phyloP scores from a whole-genome alignment of 2,329 filamentous ascomycete species.

The Hymenoscyphus fructigenus region DNA sequence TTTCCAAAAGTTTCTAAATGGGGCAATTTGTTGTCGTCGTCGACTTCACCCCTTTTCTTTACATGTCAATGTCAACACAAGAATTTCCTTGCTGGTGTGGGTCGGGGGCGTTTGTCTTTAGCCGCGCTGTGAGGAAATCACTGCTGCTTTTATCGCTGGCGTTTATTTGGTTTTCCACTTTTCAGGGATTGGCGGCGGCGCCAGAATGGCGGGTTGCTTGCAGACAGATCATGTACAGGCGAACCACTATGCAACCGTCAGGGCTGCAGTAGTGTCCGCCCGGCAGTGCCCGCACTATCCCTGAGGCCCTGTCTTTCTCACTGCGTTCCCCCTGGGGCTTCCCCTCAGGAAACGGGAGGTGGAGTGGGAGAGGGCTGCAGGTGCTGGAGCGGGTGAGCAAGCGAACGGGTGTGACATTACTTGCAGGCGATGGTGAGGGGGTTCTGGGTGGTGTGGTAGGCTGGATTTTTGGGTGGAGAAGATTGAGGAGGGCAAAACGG shows the following conservation, averaged over 20 bases:
- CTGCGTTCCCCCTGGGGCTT: background rate
- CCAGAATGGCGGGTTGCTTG: background rate
- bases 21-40: constrained; percentile 30
- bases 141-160: constrained; percentile 14
- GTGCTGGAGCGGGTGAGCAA: background rate
- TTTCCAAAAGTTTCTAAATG: constrained; percentile 24
- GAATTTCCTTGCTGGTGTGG: constrained; percentile 2
- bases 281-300: background rate
- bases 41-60: constrained; percentile 19
- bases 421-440: background rate
- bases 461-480: background rate
- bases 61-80: background rate
- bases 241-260: constrained; percentile 3
- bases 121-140: background rate
- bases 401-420: constrained; percentile 5
- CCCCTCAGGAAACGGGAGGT: background rate
- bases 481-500: background rate
- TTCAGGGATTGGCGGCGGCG: background rate
- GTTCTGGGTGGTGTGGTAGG: background rate
- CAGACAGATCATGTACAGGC: background rate
- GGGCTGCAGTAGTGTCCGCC: constrained; percentile 16
- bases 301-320: background rate
- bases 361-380: background rate
- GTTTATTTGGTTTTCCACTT: constrained; percentile 7
- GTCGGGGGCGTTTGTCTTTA: constrained; percentile 9